Base-by-base conservation (phyloP, 768 basidiomycete genomes). In the Suillus paluster region DNA sequence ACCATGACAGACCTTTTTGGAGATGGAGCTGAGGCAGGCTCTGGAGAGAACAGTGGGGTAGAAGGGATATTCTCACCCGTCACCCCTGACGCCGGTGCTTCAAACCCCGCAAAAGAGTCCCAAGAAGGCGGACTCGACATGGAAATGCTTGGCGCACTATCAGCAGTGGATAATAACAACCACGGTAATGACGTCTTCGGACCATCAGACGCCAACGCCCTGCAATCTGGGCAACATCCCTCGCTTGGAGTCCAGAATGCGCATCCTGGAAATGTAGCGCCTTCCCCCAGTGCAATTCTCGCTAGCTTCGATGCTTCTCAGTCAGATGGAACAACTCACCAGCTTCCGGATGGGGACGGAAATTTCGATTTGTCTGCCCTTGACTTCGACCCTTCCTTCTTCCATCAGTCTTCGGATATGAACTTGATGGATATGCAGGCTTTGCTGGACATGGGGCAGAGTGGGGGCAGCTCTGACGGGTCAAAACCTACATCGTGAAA, bases 1-100 rank as follows among this genome's bases (percentile, higher is more conserved):
- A 70, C 68, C 45, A 71, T 79, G 68, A 69, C 81, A 44, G 82
- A 83, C 67, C 73, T 89, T 15, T 90, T 89, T 66, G 84, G 87
- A 8, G 83, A 84, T 55, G 67, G 72, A 23, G 66, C 73, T 17
- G 82, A 80, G 42, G 63, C 78, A 7, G 64, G 68, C 17, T 68
- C 81, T 10, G 70, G 73, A 46, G 74, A 76, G 36, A 70, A 74
- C 17, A 77, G 74, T 56, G 69, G 73, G 11, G 77, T 80, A 63
- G 81, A 84, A 56, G 79, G 78, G 27, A 75, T 88, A 7, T 88
- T 88, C 71, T 83, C 85, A 23, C 84, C 86, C 2, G 66, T 74
- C 49, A 66, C 73, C 7, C 66, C 67, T n/a, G 73, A 67, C 57
- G 62, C 71, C 7, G 63, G 66, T 34, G 63, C 57, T 44, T 46